These are phyloP conservation scores for Penicillium aurantiogriseum DNA, from an alignment of 2,329 filamentous ascomycete genomes.

Conservation along the genomic window DNA sequence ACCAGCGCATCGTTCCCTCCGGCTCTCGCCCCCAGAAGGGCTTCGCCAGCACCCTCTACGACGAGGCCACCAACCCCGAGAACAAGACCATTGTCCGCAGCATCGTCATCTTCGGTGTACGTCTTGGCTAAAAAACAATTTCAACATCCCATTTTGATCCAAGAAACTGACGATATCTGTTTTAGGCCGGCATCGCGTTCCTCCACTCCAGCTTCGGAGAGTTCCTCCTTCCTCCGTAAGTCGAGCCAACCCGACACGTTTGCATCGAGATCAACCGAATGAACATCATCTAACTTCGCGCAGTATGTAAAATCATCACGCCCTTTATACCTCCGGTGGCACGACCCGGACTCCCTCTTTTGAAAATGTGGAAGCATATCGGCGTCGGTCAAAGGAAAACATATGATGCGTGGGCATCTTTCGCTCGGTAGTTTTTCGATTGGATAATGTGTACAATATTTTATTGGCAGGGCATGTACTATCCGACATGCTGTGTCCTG, in stretches of 20 bases:
- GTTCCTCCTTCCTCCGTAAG: conserved; percentile 62
- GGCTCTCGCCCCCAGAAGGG: conserved; percentile 48
- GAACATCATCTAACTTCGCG: conserved; percentile 4
- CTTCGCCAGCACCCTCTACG: conserved; percentile 59
- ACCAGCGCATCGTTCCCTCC: conserved; percentile 56
- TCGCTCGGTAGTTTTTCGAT: conserved; percentile 14
- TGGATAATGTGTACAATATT: conserved; percentile 27
- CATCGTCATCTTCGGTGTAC: conserved; percentile 66
- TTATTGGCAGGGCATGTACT: conserved; percentile 12
- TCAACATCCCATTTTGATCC: background rate
- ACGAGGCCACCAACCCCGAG: conserved; percentile 63
- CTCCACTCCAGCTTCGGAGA: conserved; percentile 68
- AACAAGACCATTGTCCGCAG: conserved; percentile 69
- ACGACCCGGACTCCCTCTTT: conserved; percentile 15
- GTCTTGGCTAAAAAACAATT: conserved; percentile 30
- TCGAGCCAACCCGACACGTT: conserved; percentile 26
- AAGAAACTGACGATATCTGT: conserved; percentile 15
- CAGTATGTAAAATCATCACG: conserved; percentile 17
- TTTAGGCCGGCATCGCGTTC: conserved; percentile 63
- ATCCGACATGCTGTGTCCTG: conserved; percentile 6
- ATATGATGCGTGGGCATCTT: conserved; percentile 12
- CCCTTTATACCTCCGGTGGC: conserved; percentile 9
- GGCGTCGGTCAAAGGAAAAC: conserved; percentile 19
- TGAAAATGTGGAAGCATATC: conserved; percentile 17
- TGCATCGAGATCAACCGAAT: background rate